phyloP scores from a whole-genome alignment of 2,329 filamentous ascomycete genomes.

The Trichophyton rubrum region DNA sequence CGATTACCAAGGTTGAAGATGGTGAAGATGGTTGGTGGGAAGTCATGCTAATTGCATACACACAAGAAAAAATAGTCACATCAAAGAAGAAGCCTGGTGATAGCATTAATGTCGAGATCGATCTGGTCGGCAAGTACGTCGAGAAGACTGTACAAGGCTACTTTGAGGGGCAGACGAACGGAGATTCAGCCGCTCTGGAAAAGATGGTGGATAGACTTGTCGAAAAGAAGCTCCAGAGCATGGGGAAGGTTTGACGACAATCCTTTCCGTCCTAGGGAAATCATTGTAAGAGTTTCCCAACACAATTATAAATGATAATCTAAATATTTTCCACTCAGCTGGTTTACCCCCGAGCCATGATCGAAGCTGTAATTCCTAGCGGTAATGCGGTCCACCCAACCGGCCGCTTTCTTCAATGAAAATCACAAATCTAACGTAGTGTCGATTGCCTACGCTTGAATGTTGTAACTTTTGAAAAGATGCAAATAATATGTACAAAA shows the following conservation, averaged over 20 bases:
- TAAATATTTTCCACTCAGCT: neutral
- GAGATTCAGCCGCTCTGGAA: slow-evolving; percentile 45
- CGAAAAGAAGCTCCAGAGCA: slow-evolving; percentile 46
- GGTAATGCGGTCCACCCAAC: neutral
- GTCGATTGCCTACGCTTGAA: neutral
- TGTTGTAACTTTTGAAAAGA: neutral
- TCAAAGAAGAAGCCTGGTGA: slow-evolving; percentile 68
- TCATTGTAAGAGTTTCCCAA: neutral
- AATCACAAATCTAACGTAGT: neutral
- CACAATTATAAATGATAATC: neutral
- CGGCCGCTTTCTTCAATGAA: neutral
- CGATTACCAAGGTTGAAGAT: slow-evolving; percentile 76
- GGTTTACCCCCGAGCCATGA: neutral
- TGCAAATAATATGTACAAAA: neutral
- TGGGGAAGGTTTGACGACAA: neutral
- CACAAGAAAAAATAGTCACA: slow-evolving; percentile 80
- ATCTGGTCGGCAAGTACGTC: slow-evolving; percentile 58
- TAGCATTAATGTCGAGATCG: slow-evolving; percentile 82
- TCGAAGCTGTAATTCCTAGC: neutral
- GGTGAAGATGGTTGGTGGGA: slow-evolving; percentile 70
- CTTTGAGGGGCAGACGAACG: slow-evolving; percentile 39
- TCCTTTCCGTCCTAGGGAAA: neutral
- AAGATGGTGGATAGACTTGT: slow-evolving; percentile 65
- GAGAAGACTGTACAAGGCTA: slow-evolving; percentile 75
- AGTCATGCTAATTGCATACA: slow-evolving; percentile 96